Base-by-base conservation (phyloP, 805 yeast species). In the Ogataea dorogensis region DNA sequence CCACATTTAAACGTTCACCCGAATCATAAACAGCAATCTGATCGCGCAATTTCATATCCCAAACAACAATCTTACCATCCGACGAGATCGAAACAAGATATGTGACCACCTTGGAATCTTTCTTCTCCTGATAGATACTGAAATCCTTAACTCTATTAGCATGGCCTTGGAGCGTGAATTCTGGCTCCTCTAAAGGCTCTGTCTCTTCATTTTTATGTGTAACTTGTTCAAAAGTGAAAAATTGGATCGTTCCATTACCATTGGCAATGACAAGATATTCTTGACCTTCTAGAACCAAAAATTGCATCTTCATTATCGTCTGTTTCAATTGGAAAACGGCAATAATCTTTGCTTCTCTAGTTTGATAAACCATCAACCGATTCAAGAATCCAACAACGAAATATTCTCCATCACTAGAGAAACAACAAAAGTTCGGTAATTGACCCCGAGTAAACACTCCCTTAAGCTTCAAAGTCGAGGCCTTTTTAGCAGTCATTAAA, bases 401-500 rank as follows among this genome's bases (percentile, higher is more conserved):
- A 48, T 71, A 68, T 27, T 74, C 73, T n/a, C 96, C 95, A 28
- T 81, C 83, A 38, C 69, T 63, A 31, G 36, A 44, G 38, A 58
- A 58, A 28, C 44, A 39, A 23, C 58, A 51, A 17, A 54, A 32
- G 11, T 49, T 51, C 1, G 59, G 56, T 8, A 42, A 26, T 60
- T 82, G 85, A 5, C 81, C 81, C 41, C 71, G 61, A 46, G 81
- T 79, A 53, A 81, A 85, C 42, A 70, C 76, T 24, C 81, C 82
- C 55, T 73, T 81, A 42, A 85, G 64, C 54, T 84, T 88, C 61
- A 89, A 65, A 8, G 75, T 70, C 1, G 95, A 89, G 13, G 98
- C 98, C 61, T 88, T 89, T 58, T 86, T 85, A 10, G 87, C 93
- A 1, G 97, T 91, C 98, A 93, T 91, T 47, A 93, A 68, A 57